Percentiles rank a stretch among this genome's conserved stretches.
phyloP scores from a whole-genome alignment of 2,329 filamentous ascomycete genomes.

The Colletotrichum sp. region DNA sequence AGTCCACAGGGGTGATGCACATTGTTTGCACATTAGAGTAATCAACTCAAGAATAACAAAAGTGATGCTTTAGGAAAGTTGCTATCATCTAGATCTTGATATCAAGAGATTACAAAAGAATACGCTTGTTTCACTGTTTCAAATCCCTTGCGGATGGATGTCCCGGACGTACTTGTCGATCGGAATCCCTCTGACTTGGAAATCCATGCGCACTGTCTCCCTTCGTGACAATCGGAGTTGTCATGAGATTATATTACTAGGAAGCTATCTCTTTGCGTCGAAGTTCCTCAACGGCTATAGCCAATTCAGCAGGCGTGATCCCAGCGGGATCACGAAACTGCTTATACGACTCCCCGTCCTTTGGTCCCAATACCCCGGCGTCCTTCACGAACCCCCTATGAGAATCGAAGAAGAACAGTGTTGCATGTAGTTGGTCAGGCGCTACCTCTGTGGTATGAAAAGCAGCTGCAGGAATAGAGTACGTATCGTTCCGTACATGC shows the following conservation, averaged over 20 bases:
- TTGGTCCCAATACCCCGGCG: constrained; percentile 35
- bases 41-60: neutral
- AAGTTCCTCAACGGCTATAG: constrained; percentile 19
- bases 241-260: neutral
- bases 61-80: neutral
- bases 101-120: neutral
- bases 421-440: constrained; percentile 34
- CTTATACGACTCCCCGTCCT: constrained; percentile 22
- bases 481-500: constrained; percentile 27
- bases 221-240: neutral
- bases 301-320: constrained; percentile 22
- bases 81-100: neutral
- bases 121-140: neutral
- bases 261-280: neutral
- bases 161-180: fast-evolving
- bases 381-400: constrained; percentile 32
- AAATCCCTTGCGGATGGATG: fast-evolving
- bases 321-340: constrained; percentile 26
- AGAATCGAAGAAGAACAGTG: constrained; percentile 40
- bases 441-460: constrained; percentile 34
- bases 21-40: neutral
- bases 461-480: constrained; percentile 31
- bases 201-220: fast-evolving
- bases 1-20: fast-evolving
- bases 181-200: neutral